Base-by-base conservation (phyloP, 2,329 filamentous ascomycete genomes). In the Mycosphaerella sp. region DNA sequence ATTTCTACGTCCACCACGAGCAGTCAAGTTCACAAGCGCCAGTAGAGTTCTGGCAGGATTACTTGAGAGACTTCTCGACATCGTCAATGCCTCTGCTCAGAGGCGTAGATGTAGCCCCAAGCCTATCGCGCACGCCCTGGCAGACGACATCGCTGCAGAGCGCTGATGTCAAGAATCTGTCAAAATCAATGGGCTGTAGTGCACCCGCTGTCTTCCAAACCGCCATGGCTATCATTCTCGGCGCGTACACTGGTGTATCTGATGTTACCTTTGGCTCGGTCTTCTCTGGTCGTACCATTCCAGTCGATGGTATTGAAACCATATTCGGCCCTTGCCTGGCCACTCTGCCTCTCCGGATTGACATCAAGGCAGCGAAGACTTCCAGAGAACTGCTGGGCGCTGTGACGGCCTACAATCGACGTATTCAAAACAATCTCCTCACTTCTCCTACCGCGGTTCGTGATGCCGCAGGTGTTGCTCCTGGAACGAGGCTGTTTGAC, bases 251-350 rank as follows among this genome's bases (percentile, higher is more conserved):
- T 2, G 87, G 85, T 2, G 73, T 71, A 0, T 65, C 75, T 0
- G 87, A 95, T 64, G 72, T 90, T 1, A 73, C 83, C 0, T 79
- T 95, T 35, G 90, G 90, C 0, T 85, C 82, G 1, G 87, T 95
- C 3, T 86, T 86, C 10, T 95, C 89, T 8, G 89, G 89, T 1
- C 78, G 90, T 49, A 88, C 85, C 1, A 68, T 89, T n/a, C 79
- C 87, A 0, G 66, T 95, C 2, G 64, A 75, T 3, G 79, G 77
- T 0, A 80, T 95, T 30, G 88, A 95, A 56, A 73, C 79, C 1
- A 78, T 90, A 3, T 73, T 91, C 50, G 90, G 90, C 0, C 90
- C 90, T 8, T 93, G 86, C 60, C 82, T 96, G 44, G 75, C 83
- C 1, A 85, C 87, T 0, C 69, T 93, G 6, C 90, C 90, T 1